Evolutionary conservation across 1,284 basidiomycete species (phyloP), one percentile per base, ranked within the genome.

Genomic region (Taiwanofungus camphoratus): DNA sequence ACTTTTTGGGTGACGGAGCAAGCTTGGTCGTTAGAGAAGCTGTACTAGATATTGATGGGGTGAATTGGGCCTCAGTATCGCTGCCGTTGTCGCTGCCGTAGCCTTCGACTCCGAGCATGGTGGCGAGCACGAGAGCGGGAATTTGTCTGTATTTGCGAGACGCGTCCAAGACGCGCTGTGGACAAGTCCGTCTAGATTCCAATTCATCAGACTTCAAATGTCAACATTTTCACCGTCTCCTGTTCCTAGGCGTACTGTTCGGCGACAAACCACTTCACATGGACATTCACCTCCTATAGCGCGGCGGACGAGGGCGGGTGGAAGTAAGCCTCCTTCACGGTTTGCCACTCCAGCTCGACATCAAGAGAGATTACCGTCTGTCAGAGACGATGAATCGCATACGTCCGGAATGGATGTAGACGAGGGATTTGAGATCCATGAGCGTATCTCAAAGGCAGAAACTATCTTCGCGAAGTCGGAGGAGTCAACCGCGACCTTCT

Each of bases 91-190:
- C 82, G 61, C 82, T 87, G 47, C 82, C 82, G 54, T 88, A 88
- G 69, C 71, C 73, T 56, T 81, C 80, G 44, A 86, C 69, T 37
- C 82, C 83, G 52, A 87, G 74, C 83, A 87, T 88, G 53, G 45
- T 51, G 56, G 36, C 45, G 49, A 45, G 43, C 35, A 47, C 32
- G 26, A 44, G 46, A 41, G 36, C 42, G 34, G 37, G 20, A 26
- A 50, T 51, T 48, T 46, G 50, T 29, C 16, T 19, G 38, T 48
- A 38, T 44, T 41, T 38, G 22, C 12, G 16, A 34, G 35, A 45
- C 47, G 43, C 47, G 47, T 42, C 30, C 22, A 34, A n/a, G 43
- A 42, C 47, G 47, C 47, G 43, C 37, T 38, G 50, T 52, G 42
- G 45, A 46, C 47, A 45, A 44, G 41, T 39, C 33, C 18, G 31